A percentile compares a stretch with the other conserved stretches of the same genome.
phyloP scores from a whole-genome alignment of 208 protist genomes.

The Leishmania gerbilli region DNA sequence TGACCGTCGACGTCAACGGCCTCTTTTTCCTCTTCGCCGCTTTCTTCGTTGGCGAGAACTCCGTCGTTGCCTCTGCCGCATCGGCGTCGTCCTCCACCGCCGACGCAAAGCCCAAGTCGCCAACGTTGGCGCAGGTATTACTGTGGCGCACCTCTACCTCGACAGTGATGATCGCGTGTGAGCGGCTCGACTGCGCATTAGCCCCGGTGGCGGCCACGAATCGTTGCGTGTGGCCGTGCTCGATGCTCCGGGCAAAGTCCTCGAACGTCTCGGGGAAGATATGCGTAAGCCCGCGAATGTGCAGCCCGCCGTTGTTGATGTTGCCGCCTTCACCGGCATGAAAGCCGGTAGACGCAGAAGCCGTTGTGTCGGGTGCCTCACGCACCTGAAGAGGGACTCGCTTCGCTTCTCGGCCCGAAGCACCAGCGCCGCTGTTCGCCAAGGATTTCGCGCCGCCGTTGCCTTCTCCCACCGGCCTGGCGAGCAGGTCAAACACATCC shows the following conservation, averaged over 20 bases:
- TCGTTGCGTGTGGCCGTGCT: constrained; percentile 71
- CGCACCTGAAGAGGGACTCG: constrained; percentile 58
- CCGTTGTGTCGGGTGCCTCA: constrained; percentile 16
- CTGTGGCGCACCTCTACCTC: constrained; percentile 65
- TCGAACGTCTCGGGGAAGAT: constrained; percentile 52
- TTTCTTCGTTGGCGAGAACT: constrained; percentile 1
- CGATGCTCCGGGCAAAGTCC: constrained; percentile 68
- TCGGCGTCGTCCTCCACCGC: constrained; percentile 7
- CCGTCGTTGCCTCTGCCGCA: neutral
- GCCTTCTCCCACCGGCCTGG: constrained; percentile 12
- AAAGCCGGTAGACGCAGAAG: neutral
- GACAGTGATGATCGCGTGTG: constrained; percentile 90
- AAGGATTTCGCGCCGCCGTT: constrained; percentile 45
- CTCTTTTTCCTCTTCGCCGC: neutral
- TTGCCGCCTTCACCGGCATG: neutral
- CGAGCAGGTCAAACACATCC: constrained; percentile 82
- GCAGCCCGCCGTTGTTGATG: constrained; percentile 46
- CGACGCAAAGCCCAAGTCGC: neutral
- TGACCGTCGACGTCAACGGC: constrained; percentile 22
- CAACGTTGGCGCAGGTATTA: neutral
- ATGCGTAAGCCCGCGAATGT: constrained; percentile 66
- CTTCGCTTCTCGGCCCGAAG: constrained; percentile 1
- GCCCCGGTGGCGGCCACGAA: constrained; percentile 71
- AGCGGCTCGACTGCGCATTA: constrained; percentile 88
- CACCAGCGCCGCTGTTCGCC: neutral